Evolutionary conservation across 2,329 filamentous ascomycete species (phyloP).

Genomic region (Diaporthe citrichinensis): DNA sequence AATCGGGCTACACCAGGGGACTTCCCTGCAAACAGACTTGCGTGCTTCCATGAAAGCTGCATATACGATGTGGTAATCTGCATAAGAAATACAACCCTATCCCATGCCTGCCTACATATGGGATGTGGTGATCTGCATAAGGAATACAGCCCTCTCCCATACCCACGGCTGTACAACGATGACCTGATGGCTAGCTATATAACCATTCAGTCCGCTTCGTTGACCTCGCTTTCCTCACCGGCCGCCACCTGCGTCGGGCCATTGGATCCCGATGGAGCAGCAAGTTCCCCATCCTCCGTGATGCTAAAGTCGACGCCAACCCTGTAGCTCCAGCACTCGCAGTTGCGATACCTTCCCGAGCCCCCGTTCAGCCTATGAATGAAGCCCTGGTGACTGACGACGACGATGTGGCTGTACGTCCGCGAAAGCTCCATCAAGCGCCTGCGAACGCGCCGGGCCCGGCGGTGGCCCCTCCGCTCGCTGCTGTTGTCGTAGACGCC

Average conservation of each 20-base stretch:
- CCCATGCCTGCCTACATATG: too few species aligned
- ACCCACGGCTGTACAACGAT: not conserved
- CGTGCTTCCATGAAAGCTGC: not conserved
- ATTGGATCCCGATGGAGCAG: conserved; percentile 30
- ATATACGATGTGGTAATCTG: too few species aligned
- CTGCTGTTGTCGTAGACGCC: conserved; percentile 36
- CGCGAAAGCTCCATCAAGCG: conserved; percentile 33
- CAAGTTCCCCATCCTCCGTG: conserved; percentile 33
- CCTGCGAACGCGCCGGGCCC: conserved; percentile 36
- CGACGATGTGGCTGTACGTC: conserved; percentile 37
- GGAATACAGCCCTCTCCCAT: not conserved
- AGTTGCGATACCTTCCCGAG: conserved; percentile 36
- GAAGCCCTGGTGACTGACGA: conserved; percentile 40
- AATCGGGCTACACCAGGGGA: not conserved
- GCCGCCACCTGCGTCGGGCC: conserved; percentile 36
- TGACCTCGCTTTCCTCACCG: conserved; percentile 38
- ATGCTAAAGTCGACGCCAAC: conserved; percentile 39
- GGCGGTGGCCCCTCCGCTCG: conserved; percentile 33
- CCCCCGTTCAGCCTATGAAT: conserved; percentile 35
- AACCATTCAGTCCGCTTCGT: conserved; percentile 25
- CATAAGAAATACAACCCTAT: too few species aligned
- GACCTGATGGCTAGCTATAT: not conserved
- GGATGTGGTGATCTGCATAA: not conserved
- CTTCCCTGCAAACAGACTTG: not conserved
- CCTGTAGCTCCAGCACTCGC: conserved; percentile 39